Conservation (phyloP, 2,329 filamentous ascomycete species). For the Pseudogymnoascus sp. region DNA sequence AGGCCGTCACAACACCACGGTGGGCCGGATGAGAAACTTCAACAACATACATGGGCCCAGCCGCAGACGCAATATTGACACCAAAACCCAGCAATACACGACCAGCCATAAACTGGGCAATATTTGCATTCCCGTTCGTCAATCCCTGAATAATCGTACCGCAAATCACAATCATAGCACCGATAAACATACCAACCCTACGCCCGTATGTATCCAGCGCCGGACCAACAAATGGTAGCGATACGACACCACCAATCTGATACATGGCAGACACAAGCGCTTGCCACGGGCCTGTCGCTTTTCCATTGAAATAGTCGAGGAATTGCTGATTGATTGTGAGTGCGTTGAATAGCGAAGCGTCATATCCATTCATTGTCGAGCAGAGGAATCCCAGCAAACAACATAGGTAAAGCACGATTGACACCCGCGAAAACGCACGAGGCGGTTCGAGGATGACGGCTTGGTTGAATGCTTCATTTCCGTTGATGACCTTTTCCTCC, state of each 20-base stretch:
- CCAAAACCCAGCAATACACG: constrained; percentile 56
- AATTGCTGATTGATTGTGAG: constrained; percentile 38
- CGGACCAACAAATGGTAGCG: constrained; percentile 41
- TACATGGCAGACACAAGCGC: constrained; percentile 47
- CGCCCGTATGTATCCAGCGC: constrained; percentile 42
- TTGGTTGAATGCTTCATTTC: constrained; percentile 48
- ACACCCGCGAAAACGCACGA: constrained; percentile 33
- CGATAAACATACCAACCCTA: constrained; percentile 40
- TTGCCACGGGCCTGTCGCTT: constrained; percentile 40
- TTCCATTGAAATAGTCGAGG: constrained; percentile 33
- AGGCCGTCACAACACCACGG: constrained; percentile 35
- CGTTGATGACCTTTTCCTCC: constrained; percentile 37
- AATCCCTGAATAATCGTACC: constrained; percentile 39
- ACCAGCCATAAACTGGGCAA: constrained; percentile 44
- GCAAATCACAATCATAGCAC: constrained; percentile 37
- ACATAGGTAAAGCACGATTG: constrained; percentile 37
- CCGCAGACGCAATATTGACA: constrained; percentile 39
- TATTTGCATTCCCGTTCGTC: constrained; percentile 26
- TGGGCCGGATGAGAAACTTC: constrained; percentile 42
- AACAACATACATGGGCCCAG: constrained; percentile 42
- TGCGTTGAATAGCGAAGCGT: constrained; percentile 45
- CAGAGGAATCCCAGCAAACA: constrained; percentile 43
- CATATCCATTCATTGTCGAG: constrained; percentile 47
- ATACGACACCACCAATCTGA: constrained; percentile 43
- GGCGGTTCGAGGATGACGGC: constrained; percentile 48